phyloP scores from a whole-genome alignment of 169 alveolate genomes.

The Plasmodium sp. region DNA sequence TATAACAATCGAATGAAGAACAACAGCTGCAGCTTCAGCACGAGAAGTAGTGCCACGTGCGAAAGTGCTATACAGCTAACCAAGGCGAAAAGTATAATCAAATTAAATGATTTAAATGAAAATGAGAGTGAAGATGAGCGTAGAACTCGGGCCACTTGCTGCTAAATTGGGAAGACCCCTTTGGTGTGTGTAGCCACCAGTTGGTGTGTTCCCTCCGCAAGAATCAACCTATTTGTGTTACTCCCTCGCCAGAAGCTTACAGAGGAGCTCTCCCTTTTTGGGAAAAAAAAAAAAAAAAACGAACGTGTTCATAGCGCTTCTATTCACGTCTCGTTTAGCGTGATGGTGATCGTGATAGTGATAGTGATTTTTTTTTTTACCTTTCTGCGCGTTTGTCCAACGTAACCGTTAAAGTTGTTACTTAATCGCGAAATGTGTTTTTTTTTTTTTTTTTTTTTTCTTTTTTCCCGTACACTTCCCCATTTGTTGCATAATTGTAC shows the following conservation, averaged over 20 bases:
- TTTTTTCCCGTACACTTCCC: not conserved
- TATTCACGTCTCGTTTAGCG: not conserved
- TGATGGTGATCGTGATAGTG: not conserved
- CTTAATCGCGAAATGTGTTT: not conserved
- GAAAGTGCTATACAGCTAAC: slow-evolving; percentile 61
- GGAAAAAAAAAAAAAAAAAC: not conserved
- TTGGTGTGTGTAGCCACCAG: not conserved
- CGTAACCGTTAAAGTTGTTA: not conserved
- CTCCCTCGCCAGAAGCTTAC: not conserved
- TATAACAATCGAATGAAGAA: slow-evolving; percentile 75
- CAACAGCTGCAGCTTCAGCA: slow-evolving; percentile 29
- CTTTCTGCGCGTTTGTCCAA: not conserved
- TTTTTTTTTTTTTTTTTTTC: not conserved
- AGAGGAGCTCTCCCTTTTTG: not conserved
- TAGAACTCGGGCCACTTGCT: not conserved
- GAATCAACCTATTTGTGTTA: not conserved
- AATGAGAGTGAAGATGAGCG: slow-evolving; percentile 10
- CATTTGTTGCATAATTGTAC: not conserved
- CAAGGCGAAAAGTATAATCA: slow-evolving; percentile 30
- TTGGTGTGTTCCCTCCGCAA: not conserved
- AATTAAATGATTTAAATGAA: slow-evolving; percentile 28
- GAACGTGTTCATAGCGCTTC: not conserved
- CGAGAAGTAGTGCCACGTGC: slow-evolving; percentile 40
- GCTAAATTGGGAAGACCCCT: not conserved
- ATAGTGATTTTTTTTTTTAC: not conserved